Evolutionary conservation across 2,329 filamentous ascomycete species (phyloP).

Genomic region (Aspergillus sp.): DNA sequence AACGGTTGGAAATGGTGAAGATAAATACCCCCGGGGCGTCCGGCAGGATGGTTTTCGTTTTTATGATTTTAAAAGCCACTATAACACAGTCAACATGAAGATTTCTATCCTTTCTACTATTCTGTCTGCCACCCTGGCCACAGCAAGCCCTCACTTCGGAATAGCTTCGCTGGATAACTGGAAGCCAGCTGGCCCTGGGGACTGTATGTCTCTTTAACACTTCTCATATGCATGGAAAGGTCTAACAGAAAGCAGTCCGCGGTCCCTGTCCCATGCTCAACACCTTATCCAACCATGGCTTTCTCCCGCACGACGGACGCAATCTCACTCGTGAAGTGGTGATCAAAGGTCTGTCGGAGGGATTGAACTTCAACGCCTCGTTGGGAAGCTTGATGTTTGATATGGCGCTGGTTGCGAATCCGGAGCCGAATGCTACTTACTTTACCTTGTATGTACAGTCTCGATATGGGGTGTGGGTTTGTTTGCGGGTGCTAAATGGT

Average conservation of each 20-base stretch:
- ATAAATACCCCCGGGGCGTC: not conserved
- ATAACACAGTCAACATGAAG: not conserved
- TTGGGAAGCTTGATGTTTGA: slow-evolving; percentile 14
- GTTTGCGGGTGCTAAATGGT: not conserved
- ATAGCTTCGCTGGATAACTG: not conserved
- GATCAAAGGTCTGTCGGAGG: slow-evolving; percentile 2
- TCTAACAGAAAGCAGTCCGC: slow-evolving; percentile 6
- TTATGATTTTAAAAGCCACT: not conserved
- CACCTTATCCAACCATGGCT: slow-evolving; percentile 47
- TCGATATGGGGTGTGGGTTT: not conserved
- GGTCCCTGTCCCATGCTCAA: slow-evolving; percentile 49
- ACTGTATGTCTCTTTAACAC: not conserved
- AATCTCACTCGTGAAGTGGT: slow-evolving; percentile 26
- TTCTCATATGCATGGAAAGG: too few relatives aligned
- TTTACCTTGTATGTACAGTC: slow-evolving; percentile 10
- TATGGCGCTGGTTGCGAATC: slow-evolving; percentile 13
- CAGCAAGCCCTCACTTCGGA: not conserved
- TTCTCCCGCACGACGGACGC: slow-evolving; percentile 42
- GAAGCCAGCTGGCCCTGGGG: not conserved
- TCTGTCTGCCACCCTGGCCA: not conserved
- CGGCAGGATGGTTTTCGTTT: not conserved
- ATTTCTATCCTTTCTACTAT: not conserved
- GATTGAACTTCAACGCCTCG: slow-evolving; percentile 13
- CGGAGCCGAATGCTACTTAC: slow-evolving; percentile 13
- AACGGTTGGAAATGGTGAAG: not conserved